A percentile compares a stretch with the other conserved stretches of the same genome.
These are phyloP conservation scores for Pyrenophora tritici-repentis DNA, from an alignment of 2,329 filamentous ascomycete species.

Conservation along the genomic window DNA sequence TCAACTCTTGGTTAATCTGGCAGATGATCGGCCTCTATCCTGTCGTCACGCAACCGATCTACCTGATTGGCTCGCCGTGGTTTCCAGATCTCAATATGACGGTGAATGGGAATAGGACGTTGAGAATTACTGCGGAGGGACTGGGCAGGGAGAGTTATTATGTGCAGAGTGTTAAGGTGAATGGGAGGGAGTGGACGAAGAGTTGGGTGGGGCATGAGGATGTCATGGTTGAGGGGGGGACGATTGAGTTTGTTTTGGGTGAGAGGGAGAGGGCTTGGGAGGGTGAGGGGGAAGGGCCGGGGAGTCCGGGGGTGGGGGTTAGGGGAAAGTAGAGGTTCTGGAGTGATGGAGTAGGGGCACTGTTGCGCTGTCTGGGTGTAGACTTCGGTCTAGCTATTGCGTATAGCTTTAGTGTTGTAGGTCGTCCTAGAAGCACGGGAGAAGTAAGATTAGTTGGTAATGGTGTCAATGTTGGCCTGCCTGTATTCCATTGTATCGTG, in stretches of 20 bases:
- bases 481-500: too few species aligned
- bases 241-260: conserved; percentile 56
- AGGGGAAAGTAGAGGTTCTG: too few species aligned
- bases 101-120: conserved; percentile 55
- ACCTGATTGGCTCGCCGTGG: conserved; percentile 59
- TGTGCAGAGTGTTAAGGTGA: conserved; percentile 69
- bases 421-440: too few species aligned
- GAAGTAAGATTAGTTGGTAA: too few species aligned
- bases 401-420: too few species aligned
- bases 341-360: too few species aligned
- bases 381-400: too few species aligned
- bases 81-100: conserved; percentile 61
- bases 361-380: too few species aligned
- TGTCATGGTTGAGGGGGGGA: conserved; percentile 56
- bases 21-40: conserved; percentile 54
- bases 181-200: conserved; percentile 65
- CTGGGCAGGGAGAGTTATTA: conserved; percentile 53
- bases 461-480: too few species aligned
- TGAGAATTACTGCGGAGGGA: conserved; percentile 60
- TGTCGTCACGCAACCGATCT: conserved; percentile 68
- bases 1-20: conserved; percentile 57
- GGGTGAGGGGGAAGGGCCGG: too few species aligned
- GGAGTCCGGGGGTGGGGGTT: too few species aligned
- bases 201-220: conserved; percentile 70
- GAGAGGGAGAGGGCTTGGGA: conserved; percentile 53